phyloP scores from a whole-genome alignment of 768 basidiomycete species.

The Strobilomyces echinocephalus region DNA sequence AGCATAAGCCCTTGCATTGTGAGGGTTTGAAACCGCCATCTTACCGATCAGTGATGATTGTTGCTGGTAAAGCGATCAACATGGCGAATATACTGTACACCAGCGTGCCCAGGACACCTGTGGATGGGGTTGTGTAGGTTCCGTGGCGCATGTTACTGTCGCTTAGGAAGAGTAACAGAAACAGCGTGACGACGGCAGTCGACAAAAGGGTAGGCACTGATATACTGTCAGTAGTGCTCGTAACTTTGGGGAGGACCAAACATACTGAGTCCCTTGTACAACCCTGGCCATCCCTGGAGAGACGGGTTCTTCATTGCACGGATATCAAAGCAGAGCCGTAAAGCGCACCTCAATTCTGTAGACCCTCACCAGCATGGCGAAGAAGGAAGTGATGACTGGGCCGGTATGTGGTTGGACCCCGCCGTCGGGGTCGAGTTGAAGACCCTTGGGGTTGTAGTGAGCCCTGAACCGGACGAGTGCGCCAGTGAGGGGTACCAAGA shows the following conservation, averaged over 20 bases:
- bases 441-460: conserved; percentile 82
- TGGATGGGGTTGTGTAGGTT: conserved; percentile 57
- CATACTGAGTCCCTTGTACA: conserved; percentile 77
- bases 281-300: conserved; percentile 57
- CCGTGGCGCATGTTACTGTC: conserved; percentile 58
- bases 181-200: conserved; percentile 51
- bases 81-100: conserved; percentile 62
- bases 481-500: conserved; percentile 62
- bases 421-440: conserved; percentile 75
- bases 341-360: conserved; percentile 64
- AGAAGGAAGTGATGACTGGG: conserved; percentile 71
- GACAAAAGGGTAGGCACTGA: conserved; percentile 47
- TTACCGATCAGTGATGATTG: conserved; percentile 74
- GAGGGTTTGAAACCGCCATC: conserved; percentile 10
- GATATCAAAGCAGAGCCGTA: neutral
- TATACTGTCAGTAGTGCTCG: conserved; percentile 36
- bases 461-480: conserved; percentile 73
- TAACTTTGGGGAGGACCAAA: conserved; percentile 3
- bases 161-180: conserved; percentile 57
- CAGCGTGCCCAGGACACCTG: conserved; percentile 57
- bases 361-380: conserved; percentile 69
- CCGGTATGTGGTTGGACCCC: conserved; percentile 72
- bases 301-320: neutral
- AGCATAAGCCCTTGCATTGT: neutral
- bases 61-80: conserved; percentile 62